Evolutionary conservation across 2,329 filamentous ascomycete species (phyloP).

Genomic region (Claviceps capensis): DNA sequence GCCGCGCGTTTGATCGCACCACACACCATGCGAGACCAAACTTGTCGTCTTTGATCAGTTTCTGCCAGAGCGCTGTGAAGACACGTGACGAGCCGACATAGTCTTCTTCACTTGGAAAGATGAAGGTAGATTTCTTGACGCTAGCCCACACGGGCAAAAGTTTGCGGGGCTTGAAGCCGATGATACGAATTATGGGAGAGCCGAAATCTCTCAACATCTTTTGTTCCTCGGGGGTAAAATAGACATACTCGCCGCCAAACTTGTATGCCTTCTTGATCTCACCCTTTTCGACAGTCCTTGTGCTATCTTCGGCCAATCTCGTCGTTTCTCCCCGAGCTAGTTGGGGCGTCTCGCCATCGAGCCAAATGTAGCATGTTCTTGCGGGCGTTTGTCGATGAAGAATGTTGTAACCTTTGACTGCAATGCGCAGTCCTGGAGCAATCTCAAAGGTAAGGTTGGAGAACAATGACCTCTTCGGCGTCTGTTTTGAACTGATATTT

Average conservation of each 20-base stretch:
- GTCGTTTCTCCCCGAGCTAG: conserved; percentile 64
- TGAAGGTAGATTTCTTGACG: conserved; percentile 74
- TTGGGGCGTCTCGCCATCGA: conserved; percentile 73
- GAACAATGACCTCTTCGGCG: conserved; percentile 74
- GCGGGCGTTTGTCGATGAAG: conserved; percentile 73
- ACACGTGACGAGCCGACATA: conserved; percentile 85
- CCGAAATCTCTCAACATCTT: conserved; percentile 68
- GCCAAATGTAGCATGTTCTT: conserved; percentile 75
- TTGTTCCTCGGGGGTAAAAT: conserved; percentile 76
- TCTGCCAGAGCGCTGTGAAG: conserved; percentile 82
- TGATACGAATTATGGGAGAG: conserved; percentile 67
- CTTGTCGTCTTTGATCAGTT: conserved; percentile 65
- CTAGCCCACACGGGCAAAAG: conserved; percentile 73
- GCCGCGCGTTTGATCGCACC: conserved; percentile 64
- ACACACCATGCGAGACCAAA: conserved; percentile 86
- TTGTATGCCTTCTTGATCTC: conserved; percentile 91
- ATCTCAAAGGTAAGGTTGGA: conserved; percentile 79
- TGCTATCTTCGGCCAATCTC: conserved; percentile 64
- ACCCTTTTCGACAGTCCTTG: conserved; percentile 59
- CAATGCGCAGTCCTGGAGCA: conserved; percentile 70
- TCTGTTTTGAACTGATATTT: conserved; percentile 82
- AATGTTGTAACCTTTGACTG: conserved; percentile 85
- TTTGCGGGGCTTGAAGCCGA: conserved; percentile 80
- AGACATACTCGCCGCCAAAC: conserved; percentile 81
- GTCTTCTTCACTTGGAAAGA: conserved; percentile 85